These are phyloP conservation scores for Ceratobasidium sp. DNA, from an alignment of 1,284 basidiomycete genomes.

Conservation along the genomic window DNA sequence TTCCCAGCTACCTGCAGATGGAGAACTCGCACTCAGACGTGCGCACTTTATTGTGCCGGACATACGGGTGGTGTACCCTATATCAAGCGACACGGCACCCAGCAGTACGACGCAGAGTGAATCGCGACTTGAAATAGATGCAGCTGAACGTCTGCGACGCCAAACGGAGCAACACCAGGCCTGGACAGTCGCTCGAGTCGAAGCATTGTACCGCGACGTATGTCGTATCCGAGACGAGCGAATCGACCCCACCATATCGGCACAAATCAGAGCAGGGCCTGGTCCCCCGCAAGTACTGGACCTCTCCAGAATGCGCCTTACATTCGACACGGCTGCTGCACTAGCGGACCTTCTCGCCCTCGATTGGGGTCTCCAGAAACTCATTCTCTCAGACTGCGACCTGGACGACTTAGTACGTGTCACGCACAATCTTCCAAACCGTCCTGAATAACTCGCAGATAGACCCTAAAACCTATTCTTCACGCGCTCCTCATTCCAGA, in stretches of 20 bases:
- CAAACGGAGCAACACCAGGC: conserved; percentile 66
- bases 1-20: conserved; percentile 4
- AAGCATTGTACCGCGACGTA: conserved; percentile 80
- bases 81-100: conserved; percentile 79
- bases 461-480: conserved; percentile 88
- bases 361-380: conserved; percentile 85
- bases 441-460: conserved; percentile 6
- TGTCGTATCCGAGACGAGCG: conserved; percentile 77
- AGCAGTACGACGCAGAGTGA: conserved; percentile 68
- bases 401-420: conserved; percentile 75
- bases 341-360: conserved; percentile 88
- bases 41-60: conserved; percentile 86
- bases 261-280: conserved; percentile 57
- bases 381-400: conserved; percentile 81
- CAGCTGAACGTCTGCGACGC: conserved; percentile 68
- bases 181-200: conserved; percentile 83
- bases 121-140: conserved; percentile 51
- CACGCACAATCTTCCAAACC: conserved; percentile 3
- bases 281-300: conserved; percentile 72
- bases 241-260: conserved; percentile 46
- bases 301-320: conserved; percentile 78
- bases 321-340: conserved; percentile 71
- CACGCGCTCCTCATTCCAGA: conserved; percentile 89
- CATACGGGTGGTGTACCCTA: conserved; percentile 84
- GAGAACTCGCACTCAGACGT: conserved; percentile 67